Evolutionary conservation across 164 flowering plant genomes (phyloP), one percentile per base, ranked within the genome.

Genomic region (Chimonanthus salicifolius): DNA sequence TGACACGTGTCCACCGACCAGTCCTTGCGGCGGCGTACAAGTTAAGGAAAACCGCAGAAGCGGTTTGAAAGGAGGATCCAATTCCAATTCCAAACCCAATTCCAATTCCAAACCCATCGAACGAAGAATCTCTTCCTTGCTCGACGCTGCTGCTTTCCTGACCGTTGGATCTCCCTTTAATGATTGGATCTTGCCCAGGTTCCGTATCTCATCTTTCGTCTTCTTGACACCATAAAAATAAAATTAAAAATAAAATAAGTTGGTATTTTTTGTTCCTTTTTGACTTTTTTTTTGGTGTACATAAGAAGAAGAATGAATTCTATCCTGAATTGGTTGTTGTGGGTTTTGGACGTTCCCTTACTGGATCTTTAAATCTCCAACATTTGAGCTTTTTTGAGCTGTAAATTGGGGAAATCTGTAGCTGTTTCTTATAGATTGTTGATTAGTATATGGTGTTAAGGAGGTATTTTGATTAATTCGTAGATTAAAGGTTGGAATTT

Each of bases 121-220:
- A 33, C 33, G 33, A 33, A 33, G 33, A 33, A 0, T 33, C 70
- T 68, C 2, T 68, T 68, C 54, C 58, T 15, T 68, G 20, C 51
- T 18, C 70, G 0, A 67, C 51, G 58, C 18, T 68, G 70, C 70
- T 68, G 72, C 64, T 68, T 8, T 81, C 46, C 44, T 43, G 9
- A 18, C 66, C 73, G 67, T 77, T 18, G 50, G 69, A 15, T 79
- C 60, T 60, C 47, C 58, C 5, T 73, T 75, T 73, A 8, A 43
- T 73, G 75, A 62, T 74, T 74, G n/a, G 71, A 60, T 79, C 58
- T 68, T 49, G 70, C 60, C 16, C 78, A 76, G 78, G 76, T 79
- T 83, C 74, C 71, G 62, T 62, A 48, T 47, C 44, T 11, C 5
- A 2, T 20, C 8, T 6, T 47, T 47, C 48, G n/a, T 68, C 46